Base-by-base conservation (phyloP, 2,329 filamentous ascomycete genomes). In the Echinosphaeria canescens region DNA sequence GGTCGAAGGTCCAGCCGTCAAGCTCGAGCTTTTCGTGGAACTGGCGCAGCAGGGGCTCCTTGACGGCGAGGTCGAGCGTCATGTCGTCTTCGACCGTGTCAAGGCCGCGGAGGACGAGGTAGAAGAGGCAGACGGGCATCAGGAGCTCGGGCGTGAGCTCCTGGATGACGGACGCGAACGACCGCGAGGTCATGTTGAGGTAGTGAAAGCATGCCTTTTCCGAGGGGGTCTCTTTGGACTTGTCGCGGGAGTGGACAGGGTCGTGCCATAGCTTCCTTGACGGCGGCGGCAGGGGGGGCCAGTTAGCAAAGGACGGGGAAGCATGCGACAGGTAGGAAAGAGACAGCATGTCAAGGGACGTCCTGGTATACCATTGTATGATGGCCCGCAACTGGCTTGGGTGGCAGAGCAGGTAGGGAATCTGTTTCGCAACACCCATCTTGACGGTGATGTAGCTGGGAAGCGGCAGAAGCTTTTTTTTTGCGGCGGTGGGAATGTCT, bases 31-130 rank as follows among this genome's bases (percentile, higher is more conserved):
- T 62, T 29, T 75, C 54, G 44, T 90, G 59, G 49, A 98, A 98
- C 25, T 75, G 60, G 33, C 85, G 70, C 33, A 98, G 58, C 30
- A 93, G 51, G 2, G 82, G 81, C 43, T 90, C 76, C 55, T 98
- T 98, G 42, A 64, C 72, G 35, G 66, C 62, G 22, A 85, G 54
- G 3, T 75, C 59, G 32, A 98, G 74, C 5, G 82, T 91, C 71
- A 93, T 95, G 50, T 98, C 88, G 58, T 98, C 88, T 53, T 98
- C 88, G 32, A 98, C 79, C n/a, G 88, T 98, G 50, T 98, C 88
- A 27, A 98, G 65, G 25, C 80, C 88, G 33, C 88, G 79, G 29
- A 98, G 62, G 28, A 81, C 67, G 15, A 98, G 67, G 55, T 98
- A 98, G 62, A 98, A 98, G 8, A 95, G 59, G 29, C 74, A 71